These are phyloP conservation scores for Tillandsia fasciculata DNA, from an alignment of 176 grass and related monocot species.

Conservation along the genomic window DNA sequence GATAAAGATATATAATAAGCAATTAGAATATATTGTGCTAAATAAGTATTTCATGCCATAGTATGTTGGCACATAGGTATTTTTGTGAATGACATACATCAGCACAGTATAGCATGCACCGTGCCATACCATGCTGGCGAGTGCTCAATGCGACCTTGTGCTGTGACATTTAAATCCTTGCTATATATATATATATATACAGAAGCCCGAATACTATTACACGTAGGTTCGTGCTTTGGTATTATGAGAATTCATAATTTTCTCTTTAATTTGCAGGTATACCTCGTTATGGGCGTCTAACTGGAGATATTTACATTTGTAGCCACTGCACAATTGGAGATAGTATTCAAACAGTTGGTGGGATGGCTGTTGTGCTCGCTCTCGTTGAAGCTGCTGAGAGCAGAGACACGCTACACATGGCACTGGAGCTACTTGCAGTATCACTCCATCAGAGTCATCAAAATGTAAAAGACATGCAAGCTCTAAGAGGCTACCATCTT, in stretches of 20 bases:
- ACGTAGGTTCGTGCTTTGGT: background rate
- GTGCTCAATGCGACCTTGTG: too few relatives aligned
- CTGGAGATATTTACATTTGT: slow-evolving; percentile 89
- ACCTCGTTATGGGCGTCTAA: slow-evolving; percentile 90
- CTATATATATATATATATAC: too few relatives aligned
- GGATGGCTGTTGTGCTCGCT: slow-evolving; percentile 88
- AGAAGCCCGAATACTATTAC: background rate
- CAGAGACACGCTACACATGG: slow-evolving; percentile 93
- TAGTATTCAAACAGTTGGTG: slow-evolving; percentile 87
- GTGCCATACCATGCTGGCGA: too few relatives aligned
- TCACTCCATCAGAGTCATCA: slow-evolving; percentile 90
- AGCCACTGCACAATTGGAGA: slow-evolving; percentile 87
- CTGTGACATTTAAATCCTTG: too few relatives aligned
- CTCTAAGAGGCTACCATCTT: slow-evolving; percentile 88
- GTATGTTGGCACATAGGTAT: too few relatives aligned
- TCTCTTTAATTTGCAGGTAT: slow-evolving; percentile 57
- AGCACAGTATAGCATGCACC: too few relatives aligned
- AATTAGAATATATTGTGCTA: too few relatives aligned
- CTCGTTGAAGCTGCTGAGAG: slow-evolving; percentile 91
- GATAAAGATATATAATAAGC: too few relatives aligned
- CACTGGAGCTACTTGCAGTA: slow-evolving; percentile 75
- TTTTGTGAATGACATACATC: too few relatives aligned
- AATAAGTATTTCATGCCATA: too few relatives aligned
- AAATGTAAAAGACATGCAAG: slow-evolving; percentile 89
- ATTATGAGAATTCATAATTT: background rate